Base-by-base conservation (phyloP, 2,329 filamentous ascomycete species). In the Trichoderma polysporum region DNA sequence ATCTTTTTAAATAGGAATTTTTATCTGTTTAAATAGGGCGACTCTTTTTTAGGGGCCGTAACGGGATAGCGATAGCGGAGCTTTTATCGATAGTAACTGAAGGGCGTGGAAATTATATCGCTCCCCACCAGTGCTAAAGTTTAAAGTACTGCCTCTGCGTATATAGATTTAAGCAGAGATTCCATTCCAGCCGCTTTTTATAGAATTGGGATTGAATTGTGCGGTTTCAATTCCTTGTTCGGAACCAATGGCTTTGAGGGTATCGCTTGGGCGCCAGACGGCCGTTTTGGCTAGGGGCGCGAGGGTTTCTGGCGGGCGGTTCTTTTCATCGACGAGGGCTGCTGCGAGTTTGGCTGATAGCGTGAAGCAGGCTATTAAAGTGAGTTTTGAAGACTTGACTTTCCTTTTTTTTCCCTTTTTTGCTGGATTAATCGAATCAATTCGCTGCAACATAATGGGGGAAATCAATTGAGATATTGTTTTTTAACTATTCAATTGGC, bases 221-320 rank as follows among this genome's bases (percentile, higher is more conserved):
- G n/a, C n/a, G n/a, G 17, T 15, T 22, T 15, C 4, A 12, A 6
- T 22, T 59, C 8, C 31, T 17, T 31, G n/a, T 37, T 35, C 12
- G 17, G 9, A 39, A 31, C 2, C 41, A 3, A 83, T 83, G 81
- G 79, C 80, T 69, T 71, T 80, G 70, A 79, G 78, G 70, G 69
- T 77, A 39, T 73, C 79, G 33, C 70, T 81, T 50, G 76, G 78
- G 71, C 76, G 79, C 68, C 79, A 78, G 74, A 74, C 79, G 74
- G 73, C 75, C 17, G 63, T 72, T 54, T 69, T 75, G 64, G 71
- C 41, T 45, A 19, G n/a, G n/a, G 22, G 41, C 41, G 41, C 75
- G 61, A 50, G 70, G 59, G 69, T 67, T 61, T 72, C 72, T 71
- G 67, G 66, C 67, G 57, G 72, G 64, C 76, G 75, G 59, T 68